Percentiles rank a stretch among this genome's conserved stretches.
These are phyloP conservation scores for Thecaphora thlaspeos DNA, from an alignment of 1,284 basidiomycete genomes.

Conservation along the genomic window DNA sequence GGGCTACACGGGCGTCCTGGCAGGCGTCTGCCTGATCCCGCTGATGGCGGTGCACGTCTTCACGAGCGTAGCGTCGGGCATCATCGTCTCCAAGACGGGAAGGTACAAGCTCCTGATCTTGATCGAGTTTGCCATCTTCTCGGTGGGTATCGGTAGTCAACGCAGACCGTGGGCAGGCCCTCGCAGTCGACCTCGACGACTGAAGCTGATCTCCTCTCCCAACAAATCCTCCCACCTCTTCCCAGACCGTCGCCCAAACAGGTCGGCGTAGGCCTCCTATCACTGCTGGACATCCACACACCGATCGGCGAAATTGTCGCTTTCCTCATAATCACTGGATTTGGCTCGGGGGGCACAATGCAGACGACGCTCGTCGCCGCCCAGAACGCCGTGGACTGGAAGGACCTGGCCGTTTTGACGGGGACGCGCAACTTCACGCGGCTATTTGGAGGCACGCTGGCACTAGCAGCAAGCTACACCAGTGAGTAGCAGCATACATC, in stretches of 20 bases:
- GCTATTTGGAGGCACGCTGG: constrained; percentile 67
- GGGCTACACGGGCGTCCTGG: constrained; percentile 66
- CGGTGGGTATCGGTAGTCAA: too few species aligned
- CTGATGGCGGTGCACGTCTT: constrained; percentile 65
- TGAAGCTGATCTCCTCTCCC: too few species aligned
- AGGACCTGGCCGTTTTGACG: constrained; percentile 72
- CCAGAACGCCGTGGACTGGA: constrained; percentile 68
- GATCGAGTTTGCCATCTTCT: constrained; percentile 63
- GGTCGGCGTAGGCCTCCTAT: constrained; percentile 66
- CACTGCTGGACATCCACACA: constrained; percentile 65
- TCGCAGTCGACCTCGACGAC: too few species aligned
- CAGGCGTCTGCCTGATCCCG: constrained; percentile 68
- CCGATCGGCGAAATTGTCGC: constrained; percentile 65
- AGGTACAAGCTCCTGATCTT: constrained; percentile 69
- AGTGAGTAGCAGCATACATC: too few species aligned
- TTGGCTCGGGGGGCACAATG: constrained; percentile 66
- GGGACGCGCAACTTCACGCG: constrained; percentile 70
- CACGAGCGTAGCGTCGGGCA: not conserved
- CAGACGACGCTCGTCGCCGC: constrained; percentile 64
- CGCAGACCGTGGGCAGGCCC: too few species aligned
- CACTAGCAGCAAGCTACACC: constrained; percentile 67
- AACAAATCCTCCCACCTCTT: too few species aligned
- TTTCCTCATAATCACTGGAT: constrained; percentile 69
- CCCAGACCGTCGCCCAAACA: too few species aligned
- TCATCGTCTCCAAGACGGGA: constrained; percentile 66